A percentile compares a stretch with the other conserved stretches of the same genome.
These are phyloP conservation scores for Capsicum chinense DNA, from an alignment of 257 asterid species.

Conservation along the genomic window DNA sequence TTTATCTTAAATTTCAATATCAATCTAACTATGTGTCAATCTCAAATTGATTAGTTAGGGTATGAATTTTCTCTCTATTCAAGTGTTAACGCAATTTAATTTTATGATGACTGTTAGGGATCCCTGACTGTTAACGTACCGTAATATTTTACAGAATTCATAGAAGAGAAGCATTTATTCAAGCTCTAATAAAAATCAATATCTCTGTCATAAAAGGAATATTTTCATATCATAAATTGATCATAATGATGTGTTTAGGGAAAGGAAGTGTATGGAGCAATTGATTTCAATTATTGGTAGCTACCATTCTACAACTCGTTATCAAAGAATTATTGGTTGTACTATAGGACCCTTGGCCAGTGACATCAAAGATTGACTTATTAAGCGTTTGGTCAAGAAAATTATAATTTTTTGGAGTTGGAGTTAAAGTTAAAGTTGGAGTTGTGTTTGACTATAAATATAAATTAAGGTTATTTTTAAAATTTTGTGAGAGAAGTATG, in stretches of 20 bases:
- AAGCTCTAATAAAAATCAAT: neutral
- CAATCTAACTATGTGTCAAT: neutral
- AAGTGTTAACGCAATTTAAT: neutral
- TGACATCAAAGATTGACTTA: neutral
- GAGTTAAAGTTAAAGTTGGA: no score
- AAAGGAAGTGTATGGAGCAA: neutral
- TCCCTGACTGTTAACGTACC: neutral
- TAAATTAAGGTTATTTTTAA: no score
- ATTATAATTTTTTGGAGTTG: no score
- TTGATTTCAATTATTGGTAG: constrained; percentile 22
- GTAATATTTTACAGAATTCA: neutral
- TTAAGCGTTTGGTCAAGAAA: no score
- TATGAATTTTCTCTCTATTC: neutral
- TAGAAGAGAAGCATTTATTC: neutral
- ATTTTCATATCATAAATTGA: neutral
- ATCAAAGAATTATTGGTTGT: constrained; percentile 18
- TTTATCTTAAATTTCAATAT: neutral
- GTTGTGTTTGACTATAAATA: no score
- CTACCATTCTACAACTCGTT: neutral
- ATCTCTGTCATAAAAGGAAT: neutral
- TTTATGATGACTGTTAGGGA: neutral
- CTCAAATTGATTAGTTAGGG: neutral
- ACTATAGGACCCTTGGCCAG: neutral
- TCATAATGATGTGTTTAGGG: neutral
- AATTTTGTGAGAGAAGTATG: no score